Evolutionary conservation across 1,139 yeast species (phyloP), one percentile per base, ranked within the genome.

Genomic region (Lodderomyces oxycetoniae): DNA sequence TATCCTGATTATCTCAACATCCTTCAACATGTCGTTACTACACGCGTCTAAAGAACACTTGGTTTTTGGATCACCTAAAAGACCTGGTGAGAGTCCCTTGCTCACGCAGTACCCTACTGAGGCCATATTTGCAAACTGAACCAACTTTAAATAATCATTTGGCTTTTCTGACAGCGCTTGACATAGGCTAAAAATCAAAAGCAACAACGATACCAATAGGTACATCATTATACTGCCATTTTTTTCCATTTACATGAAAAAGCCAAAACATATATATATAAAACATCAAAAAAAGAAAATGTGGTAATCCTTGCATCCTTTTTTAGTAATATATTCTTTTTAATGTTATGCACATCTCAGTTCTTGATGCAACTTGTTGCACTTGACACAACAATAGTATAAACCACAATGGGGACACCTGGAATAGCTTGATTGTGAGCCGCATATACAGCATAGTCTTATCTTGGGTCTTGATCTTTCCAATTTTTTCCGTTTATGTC

Each of bases 391-490:
- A 43, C 74, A 68, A 30, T 57, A 58, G 36, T 57, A 67, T 16
- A 68, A 52, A 2, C 74, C 74, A 47, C 74, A 68, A 17, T 45
- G 48, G 4, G 48, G 49, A 42, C 74, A 68, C 30, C 74, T 46
- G 9, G 72, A 55, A 45, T 68, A 68, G 33, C 48, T 53, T 11
- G 71, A 63, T 17, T 53, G 47, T 10, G 53, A 44, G 7, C 74
- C 72, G 45, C 74, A 68, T 17, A 68, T 61, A 37, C 72, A 67
- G 38, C 74, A 68, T 17, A 68, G 52, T 39, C 57, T 55, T 23
- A 67, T 48, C 37, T 64, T 54, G 1, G 71, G 68, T 35, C 62
- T 57, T 38, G 53, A 29, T 30, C 40, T 52, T 53, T 33, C 47
- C 28, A 32, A 38, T 41, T 35, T 24, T 48, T 41, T 36, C 36